These are phyloP conservation scores for Fragilaria radians DNA, from an alignment of 108 stramenopile species.

Conservation along the genomic window DNA sequence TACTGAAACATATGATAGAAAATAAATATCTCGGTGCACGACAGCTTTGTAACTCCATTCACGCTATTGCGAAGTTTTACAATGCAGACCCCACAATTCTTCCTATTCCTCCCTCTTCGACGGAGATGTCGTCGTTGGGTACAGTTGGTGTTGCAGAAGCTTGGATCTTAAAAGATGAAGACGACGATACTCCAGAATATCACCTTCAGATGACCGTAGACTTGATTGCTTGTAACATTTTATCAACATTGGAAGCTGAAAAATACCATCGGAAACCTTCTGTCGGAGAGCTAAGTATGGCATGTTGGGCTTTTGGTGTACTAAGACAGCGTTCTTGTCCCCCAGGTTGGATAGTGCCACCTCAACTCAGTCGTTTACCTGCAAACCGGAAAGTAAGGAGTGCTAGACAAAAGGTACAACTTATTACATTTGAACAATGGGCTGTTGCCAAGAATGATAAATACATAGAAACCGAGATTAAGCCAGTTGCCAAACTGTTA, in stretches of 20 bases:
- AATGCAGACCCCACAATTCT: conserved; percentile 33
- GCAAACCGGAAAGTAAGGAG: no score
- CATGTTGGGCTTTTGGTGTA: conserved; percentile 69
- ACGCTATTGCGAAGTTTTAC: conserved; percentile 72
- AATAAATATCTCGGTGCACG: conserved; percentile 37
- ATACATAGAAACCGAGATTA: no score
- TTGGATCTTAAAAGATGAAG: conserved; percentile 23
- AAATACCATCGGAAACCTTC: conserved; percentile 5
- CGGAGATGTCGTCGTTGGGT: conserved; percentile 5
- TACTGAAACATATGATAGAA: conserved; percentile 30
- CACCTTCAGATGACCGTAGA: conserved; percentile 42
- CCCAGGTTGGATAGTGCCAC: conserved; percentile 66
- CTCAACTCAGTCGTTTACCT: conserved; percentile 35
- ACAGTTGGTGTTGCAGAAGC: conserved; percentile 10
- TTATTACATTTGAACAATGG: conserved; percentile 43
- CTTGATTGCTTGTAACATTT: conserved; percentile 42
- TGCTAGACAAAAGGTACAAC: conserved; percentile 8
- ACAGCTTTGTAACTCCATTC: conserved; percentile 70
- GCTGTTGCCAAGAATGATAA: no score
- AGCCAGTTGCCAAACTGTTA: conserved; percentile 29
- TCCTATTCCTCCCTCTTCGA: conserved; percentile 3
- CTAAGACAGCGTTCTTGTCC: conserved; percentile 45
- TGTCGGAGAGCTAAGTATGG: conserved; percentile 70
- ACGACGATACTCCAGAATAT: conserved; percentile 7
- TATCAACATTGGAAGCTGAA: conserved; percentile 21